Evolutionary conservation across 805 yeast genomes (phyloP), one percentile per base, ranked within the genome.

Genomic region (Candida jianshihensis): DNA sequence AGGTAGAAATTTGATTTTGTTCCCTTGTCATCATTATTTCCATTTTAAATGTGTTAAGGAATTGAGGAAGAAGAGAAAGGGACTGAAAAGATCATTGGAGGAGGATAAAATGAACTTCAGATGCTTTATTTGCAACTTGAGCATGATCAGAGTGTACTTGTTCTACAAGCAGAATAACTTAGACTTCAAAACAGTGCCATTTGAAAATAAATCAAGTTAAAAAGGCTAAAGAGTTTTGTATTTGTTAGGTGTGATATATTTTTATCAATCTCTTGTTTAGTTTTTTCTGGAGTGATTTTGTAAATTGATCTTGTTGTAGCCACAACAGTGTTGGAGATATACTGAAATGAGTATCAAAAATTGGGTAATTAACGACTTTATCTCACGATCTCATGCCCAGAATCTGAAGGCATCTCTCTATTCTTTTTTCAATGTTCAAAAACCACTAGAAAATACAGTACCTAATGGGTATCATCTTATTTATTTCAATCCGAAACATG

Each of bases 391-490:
- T 14, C 49, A 48, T 5, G 30, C 56, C 0, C 50, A 47, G 19
- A 38, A 43, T 15, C 33, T 53, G 15, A 53, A 51, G 26, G 47
- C 54, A 3, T 26, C 51, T 1, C 27, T 53, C 6, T 51, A 40
- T 27, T 49, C 57, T 2, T 47, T 43, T 24, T 51, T 53, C 43
- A 49, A 46, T 19, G 50, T 43, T 8, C 51, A 47, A 17, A 40
- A 21, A 20, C 49, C 54, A 6, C 16, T 45, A 30, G 39, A 37
- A 9, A 13, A 27, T 1, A 9, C 30, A 12, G 27, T 66, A 1
- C 73, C 73, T 4, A 47, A 47, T 14, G 92, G 90, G 2, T 78
- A 73, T 41, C 87, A 82, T 40, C 66, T 87, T 35, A 53, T 82
- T 2, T 86, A 69, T 52, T 77, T 77, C 56, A 82, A 81, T 48